Conservation (phyloP, 495 filamentous ascomycete species). For the Lasiosphaeriaceae sp. region DNA sequence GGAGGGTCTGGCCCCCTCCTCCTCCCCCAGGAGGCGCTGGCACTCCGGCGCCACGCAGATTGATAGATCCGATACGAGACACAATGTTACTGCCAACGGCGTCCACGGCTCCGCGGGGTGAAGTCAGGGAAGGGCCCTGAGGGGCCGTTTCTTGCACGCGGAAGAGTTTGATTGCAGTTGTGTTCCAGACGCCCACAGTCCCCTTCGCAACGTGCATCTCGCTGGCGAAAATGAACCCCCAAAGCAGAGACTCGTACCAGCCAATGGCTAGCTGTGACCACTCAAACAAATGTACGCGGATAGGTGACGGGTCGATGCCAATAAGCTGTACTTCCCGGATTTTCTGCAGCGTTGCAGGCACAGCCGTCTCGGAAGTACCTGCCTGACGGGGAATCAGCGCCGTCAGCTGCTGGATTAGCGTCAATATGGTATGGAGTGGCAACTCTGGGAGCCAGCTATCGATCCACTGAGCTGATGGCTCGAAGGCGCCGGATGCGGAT, state of each 20-base stretch:
- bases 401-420: conserved; percentile 63
- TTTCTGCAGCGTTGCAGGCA: conserved; percentile 32
- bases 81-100: conserved; percentile 92
- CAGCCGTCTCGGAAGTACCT: conserved; percentile 30
- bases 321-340: conserved; percentile 42
- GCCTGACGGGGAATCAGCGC: conserved; percentile 44
- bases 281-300: conserved; percentile 85
- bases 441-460: conserved; percentile 91
- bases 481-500: conserved; percentile 58
- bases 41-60: conserved; percentile 37
- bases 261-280: conserved; percentile 91
- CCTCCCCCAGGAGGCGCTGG: not conserved
- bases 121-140: conserved; percentile 74
- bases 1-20: conserved; percentile 1
- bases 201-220: conserved; percentile 87
- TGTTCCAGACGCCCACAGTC: conserved; percentile 93
- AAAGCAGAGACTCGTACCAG: conserved; percentile 94
- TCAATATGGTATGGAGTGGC: conserved; percentile 85
- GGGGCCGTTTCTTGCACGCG: conserved; percentile 79
- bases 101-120: conserved; percentile 88
- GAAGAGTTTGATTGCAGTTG: conserved; percentile 83
- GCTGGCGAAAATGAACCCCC: conserved; percentile 89
- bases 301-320: conserved; percentile 69
- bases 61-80: conserved; percentile 77
- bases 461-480: conserved; percentile 77